Evolutionary conservation across 2,329 filamentous ascomycete genomes (phyloP).

Genomic region (Microdochium bolleyi): DNA sequence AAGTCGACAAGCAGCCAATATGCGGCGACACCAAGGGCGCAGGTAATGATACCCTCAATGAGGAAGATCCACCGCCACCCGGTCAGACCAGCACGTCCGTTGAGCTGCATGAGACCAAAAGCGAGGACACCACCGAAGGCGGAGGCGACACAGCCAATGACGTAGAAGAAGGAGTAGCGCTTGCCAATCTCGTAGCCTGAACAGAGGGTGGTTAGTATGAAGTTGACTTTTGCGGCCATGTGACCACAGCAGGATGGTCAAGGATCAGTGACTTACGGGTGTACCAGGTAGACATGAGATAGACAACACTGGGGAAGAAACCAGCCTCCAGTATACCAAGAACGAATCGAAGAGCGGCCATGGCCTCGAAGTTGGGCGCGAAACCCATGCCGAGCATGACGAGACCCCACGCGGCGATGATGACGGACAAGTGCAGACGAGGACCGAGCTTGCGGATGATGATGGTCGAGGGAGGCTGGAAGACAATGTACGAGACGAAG

Average conservation of each 20-base stretch:
- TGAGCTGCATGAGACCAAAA: slow-evolving; percentile 60
- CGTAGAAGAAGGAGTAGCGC: slow-evolving; percentile 61
- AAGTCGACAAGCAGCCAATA: slow-evolving; percentile 42
- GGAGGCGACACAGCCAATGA: slow-evolving; percentile 58
- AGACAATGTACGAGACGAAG: slow-evolving; percentile 65
- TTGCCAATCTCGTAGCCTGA: slow-evolving; percentile 56
- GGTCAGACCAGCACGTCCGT: slow-evolving; percentile 41
- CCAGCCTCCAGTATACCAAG: slow-evolving; percentile 61
- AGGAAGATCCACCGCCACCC: slow-evolving; percentile 66
- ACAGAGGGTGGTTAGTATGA: background rate
- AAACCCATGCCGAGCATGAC: slow-evolving; percentile 62
- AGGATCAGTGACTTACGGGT: slow-evolving; percentile 44
- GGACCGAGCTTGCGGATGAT: slow-evolving; percentile 60
- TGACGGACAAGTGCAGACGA: slow-evolving; percentile 43
- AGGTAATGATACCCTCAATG: slow-evolving; percentile 45
- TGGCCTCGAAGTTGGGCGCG: slow-evolving; percentile 36
- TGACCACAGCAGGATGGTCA: background rate
- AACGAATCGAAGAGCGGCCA: slow-evolving; percentile 48
- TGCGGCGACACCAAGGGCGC: slow-evolving; percentile 26
- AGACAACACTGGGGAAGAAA: slow-evolving; percentile 64
- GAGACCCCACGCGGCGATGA: slow-evolving; percentile 51
- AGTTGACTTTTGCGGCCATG: background rate
- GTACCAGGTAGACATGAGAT: slow-evolving; percentile 69
- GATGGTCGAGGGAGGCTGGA: slow-evolving; percentile 65
- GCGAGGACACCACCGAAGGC: slow-evolving; percentile 63